Evolutionary conservation across 345 rosid species (phyloP), one percentile per base, ranked within the genome.

Genomic region (Syzygium jambos): DNA sequence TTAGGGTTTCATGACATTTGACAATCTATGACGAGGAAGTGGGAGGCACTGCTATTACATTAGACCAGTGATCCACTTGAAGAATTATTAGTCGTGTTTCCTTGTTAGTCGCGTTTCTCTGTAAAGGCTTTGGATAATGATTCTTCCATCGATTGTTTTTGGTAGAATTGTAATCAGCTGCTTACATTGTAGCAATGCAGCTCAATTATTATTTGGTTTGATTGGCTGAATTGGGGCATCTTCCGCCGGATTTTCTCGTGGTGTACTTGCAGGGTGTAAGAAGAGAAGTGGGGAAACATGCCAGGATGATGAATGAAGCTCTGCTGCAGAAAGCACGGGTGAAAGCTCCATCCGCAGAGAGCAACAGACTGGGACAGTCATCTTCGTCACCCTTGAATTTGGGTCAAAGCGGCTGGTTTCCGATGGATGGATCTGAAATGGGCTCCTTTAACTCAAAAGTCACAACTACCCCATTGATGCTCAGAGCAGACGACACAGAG

Each of bases 261-360:
- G 22, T 73, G 78, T 10, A 21, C 16, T 56, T 89, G 92, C 91
- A 97, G 98, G 98, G 98, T 3, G 98, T 96, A 80, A 91, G 99
- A 89, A 94, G 97, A 93, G 99, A 97, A 92, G 99, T 95, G n/a
- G 99, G 99, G 52, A 93, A 89, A 87, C 99, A 97, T 90, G 96
- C 96, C 15, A 94, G 34, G 90, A 89, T 91, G 86, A 88, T 97
- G 83, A 97, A 97, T 91, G 93, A 87, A 68, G 59, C 92, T 82
- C 57, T 92, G 52, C 25, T 73, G 3, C 38, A 34, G 22, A 89
- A 90, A 73, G 30, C 87, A 38, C 89, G 21, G 22, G 52, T 65
- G 22, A 82, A 59, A 34, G 38, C 49, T 34, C 80, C 49, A 34
- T 19, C 14, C 25, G 25, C 41, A 6, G 80, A 73, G 46, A 73